Evolutionary conservation across 495 filamentous ascomycete species (phyloP), one percentile per base, ranked within the genome.

Genomic region (Penicillium crystallinum): DNA sequence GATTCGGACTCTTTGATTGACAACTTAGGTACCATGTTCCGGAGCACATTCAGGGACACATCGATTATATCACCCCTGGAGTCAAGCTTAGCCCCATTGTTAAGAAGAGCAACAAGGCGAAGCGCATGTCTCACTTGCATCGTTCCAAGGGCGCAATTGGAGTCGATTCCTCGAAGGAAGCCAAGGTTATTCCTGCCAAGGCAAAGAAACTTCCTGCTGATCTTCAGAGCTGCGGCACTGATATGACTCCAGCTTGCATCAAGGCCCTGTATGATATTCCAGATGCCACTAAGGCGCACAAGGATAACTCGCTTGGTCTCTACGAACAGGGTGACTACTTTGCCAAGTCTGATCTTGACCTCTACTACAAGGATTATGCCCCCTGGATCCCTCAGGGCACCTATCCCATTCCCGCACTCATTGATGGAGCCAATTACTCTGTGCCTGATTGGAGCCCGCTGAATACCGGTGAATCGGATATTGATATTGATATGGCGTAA

Each of bases 1-100:
- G 18, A 31, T 5, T 14, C 11, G 14, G 18, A 14, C 11, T n/a
- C 9, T 30, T 21, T 33, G 36, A 31, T 35, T 64, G 6, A 53
- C 50, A 30, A n/a, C 22, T 33, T 43, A 73, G 73, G 23, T 84
- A 84, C 46, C 74, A 79, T 37, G 63, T 84, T 8, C 81, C 82
- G 0, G 59, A 70, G 9, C 62, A 76, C 18, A 50, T 84, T 18
- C 68, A 68, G 30, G 53, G 61, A 7, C 77, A 85, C 46, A 67
- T 85, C 35, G 82, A 86, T 62, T 83, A 80, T 51, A 77, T 84
- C 36, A 83, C 74, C 0, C 80, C 81, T 0, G 79, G 79, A 3
- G 64, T 85, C 52, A 80, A 74, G 49, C 56, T 78, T 14, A 69
- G 46, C n/a, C 49, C 49, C 19, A 48, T 60, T 7, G 36, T 55